Conservation (phyloP, 2,329 filamentous ascomycete species). For the Colletotrichum sp. region DNA sequence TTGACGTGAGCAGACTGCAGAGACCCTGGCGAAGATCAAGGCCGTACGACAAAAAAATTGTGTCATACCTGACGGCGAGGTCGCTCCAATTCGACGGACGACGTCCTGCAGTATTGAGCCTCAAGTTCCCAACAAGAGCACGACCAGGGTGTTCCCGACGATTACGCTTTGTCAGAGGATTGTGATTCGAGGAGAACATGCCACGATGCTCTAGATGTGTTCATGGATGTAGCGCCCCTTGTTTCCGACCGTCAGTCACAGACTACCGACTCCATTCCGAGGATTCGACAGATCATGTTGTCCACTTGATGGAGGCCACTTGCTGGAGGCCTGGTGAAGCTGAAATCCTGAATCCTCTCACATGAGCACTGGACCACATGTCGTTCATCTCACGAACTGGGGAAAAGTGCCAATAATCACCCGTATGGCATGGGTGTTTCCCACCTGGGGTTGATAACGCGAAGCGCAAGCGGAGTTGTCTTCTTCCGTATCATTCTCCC, state of each 20-base stretch:
- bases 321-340: background rate
- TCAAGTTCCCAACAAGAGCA: background rate
- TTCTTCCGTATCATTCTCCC: background rate
- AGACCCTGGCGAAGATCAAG: conserved; percentile 8
- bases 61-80: background rate
- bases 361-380: background rate
- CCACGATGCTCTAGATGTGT: background rate
- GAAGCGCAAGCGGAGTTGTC: conserved; percentile 6
- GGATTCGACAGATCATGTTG: background rate
- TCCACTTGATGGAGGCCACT: background rate
- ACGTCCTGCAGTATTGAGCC: background rate
- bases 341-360: background rate
- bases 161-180: background rate
- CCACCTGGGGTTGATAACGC: conserved; percentile 1
- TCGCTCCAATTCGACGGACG: background rate
- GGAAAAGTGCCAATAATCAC: background rate
- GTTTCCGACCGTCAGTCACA: background rate
- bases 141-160: background rate
- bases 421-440: background rate
- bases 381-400: background rate
- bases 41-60: background rate
- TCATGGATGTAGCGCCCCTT: background rate
- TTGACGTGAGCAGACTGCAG: background rate
- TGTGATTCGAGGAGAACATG: background rate
- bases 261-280: background rate